Evolutionary conservation across 345 rosid species (phyloP).

Genomic region (Camelina sativa): DNA sequence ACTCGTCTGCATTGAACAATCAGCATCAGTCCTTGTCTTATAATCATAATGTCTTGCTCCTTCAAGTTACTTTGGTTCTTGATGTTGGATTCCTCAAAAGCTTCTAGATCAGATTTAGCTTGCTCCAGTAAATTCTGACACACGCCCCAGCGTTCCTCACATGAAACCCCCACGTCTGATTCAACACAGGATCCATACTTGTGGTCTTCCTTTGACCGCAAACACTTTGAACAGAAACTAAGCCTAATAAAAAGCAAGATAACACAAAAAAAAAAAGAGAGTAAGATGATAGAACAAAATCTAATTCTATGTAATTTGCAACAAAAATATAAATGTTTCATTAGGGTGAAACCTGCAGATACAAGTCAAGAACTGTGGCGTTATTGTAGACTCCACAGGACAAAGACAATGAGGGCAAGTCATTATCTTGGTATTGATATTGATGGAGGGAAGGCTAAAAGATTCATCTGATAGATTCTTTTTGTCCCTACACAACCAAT

Average conservation of each 20-base stretch:
- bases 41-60: conserved; percentile 5
- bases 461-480: background rate
- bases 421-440: background rate
- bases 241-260: background rate
- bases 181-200: background rate
- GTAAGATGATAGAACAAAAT: background rate
- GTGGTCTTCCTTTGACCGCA: background rate
- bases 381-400: background rate
- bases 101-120: background rate
- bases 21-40: conserved; percentile 13
- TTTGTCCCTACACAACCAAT: conserved; percentile 20
- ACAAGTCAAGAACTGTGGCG: background rate
- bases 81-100: background rate
- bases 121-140: background rate
- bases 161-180: background rate
- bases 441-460: background rate
- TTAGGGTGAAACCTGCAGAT: background rate
- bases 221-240: conserved; percentile 5
- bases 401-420: conserved; percentile 28
- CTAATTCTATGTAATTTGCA: background rate
- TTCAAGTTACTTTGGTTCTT: background rate
- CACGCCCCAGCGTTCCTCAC: background rate
- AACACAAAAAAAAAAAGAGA: background rate
- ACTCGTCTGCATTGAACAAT: conserved; percentile 21
- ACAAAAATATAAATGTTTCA: background rate